These are phyloP conservation scores for Penicillium manginii DNA, from an alignment of 495 filamentous ascomycete species.

Conservation along the genomic window DNA sequence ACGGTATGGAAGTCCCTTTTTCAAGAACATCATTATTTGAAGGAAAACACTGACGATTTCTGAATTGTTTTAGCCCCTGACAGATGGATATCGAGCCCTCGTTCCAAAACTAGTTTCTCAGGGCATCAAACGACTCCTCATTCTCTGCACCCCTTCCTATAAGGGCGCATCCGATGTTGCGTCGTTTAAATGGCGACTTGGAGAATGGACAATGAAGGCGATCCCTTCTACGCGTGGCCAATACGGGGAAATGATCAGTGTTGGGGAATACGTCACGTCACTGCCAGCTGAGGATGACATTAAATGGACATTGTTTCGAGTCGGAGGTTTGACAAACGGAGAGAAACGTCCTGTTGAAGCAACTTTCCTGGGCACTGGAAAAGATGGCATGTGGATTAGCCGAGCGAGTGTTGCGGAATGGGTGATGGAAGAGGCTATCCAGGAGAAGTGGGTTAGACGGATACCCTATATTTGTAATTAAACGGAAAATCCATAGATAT, in stretches of 20 bases:
- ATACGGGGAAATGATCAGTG: constrained; percentile 13
- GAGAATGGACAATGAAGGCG: constrained; percentile 15
- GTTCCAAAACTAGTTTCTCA: background rate
- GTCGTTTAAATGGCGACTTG: constrained; percentile 13
- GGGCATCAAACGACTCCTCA: background rate
- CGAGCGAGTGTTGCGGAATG: constrained; percentile 9
- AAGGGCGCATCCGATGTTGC: constrained; percentile 1
- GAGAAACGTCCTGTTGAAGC: constrained; percentile 1
- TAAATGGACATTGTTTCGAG: constrained; percentile 16
- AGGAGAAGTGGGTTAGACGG: constrained; percentile 6
- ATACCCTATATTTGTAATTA: constrained; percentile 14
- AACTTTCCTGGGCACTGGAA: constrained; percentile 6
- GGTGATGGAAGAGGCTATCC: constrained; percentile 8
- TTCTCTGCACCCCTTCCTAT: constrained; percentile 19
- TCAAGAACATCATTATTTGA: background rate
- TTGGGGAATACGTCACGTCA: constrained; percentile 11
- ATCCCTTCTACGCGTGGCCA: constrained; percentile 7
- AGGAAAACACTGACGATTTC: background rate
- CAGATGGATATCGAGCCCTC: background rate
- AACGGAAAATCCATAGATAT: background rate
- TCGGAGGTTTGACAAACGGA: constrained; percentile 14
- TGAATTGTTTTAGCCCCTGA: background rate
- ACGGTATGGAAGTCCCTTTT: constrained; percentile 7
- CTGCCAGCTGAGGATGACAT: background rate
- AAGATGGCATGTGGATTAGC: constrained; percentile 9